These are phyloP conservation scores for Amniculicola lignicola DNA, from an alignment of 495 filamentous ascomycete genomes.

Conservation along the genomic window DNA sequence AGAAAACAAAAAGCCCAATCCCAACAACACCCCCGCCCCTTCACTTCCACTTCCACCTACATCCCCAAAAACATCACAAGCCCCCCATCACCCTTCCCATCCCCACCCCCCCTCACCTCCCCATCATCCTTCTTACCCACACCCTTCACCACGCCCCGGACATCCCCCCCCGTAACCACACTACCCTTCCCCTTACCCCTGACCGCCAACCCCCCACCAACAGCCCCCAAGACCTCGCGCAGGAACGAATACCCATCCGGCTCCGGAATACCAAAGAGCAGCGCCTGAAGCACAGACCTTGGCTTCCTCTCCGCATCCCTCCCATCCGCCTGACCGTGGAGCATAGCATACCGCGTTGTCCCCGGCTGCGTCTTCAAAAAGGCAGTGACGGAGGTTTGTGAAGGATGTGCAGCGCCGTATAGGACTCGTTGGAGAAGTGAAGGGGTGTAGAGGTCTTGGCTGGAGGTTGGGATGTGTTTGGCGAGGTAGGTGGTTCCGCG, in stretches of 20 bases:
- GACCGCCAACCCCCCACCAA: not conserved
- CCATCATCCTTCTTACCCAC: not conserved
- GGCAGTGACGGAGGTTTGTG: not conserved
- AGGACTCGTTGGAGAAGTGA: too few relatives aligned
- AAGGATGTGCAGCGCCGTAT: not conserved
- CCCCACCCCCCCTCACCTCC: not conserved
- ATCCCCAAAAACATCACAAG: too few relatives aligned
- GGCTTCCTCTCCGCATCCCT: not conserved
- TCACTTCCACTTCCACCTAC: too few relatives aligned
- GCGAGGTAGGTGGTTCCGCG: too few relatives aligned
- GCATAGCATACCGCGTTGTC: not conserved
- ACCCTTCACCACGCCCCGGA: not conserved
- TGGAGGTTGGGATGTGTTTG: too few relatives aligned
- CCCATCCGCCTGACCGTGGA: not conserved
- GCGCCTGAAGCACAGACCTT: not conserved
- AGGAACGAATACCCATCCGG: not conserved
- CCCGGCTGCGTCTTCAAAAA: not conserved
- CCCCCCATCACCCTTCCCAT: not conserved
- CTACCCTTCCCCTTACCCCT: not conserved
- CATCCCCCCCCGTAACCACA: not conserved
- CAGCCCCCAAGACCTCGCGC: not conserved
- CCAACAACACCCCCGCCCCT: too few relatives aligned
- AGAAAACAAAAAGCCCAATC: too few relatives aligned
- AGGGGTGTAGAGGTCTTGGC: too few relatives aligned
- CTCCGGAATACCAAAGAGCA: constrained; percentile 1